A percentile compares a stretch with the other conserved stretches of the same genome.
Evolutionary conservation across 2,329 filamentous ascomycete genomes (phyloP).

Genomic region (Mariannaea elegans): DNA sequence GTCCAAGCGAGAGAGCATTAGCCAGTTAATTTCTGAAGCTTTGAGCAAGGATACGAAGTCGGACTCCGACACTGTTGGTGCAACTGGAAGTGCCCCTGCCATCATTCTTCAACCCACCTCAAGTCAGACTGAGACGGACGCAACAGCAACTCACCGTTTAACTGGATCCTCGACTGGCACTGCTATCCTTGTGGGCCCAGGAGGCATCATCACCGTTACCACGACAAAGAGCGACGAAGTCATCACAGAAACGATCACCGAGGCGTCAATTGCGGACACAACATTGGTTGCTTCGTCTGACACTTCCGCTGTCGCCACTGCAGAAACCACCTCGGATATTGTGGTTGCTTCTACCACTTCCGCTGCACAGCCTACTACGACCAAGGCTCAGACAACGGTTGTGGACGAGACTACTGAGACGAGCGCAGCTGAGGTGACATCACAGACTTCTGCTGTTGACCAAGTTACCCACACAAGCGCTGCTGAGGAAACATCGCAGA

Average conservation of each 20-base stretch:
- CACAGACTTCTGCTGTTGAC: not conserved
- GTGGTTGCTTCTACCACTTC: not conserved
- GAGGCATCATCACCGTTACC: slow-evolving; percentile 32
- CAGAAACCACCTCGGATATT: not conserved
- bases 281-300: not conserved
- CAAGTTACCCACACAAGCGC: not conserved
- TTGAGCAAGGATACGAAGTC: slow-evolving; percentile 20
- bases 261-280: not conserved
- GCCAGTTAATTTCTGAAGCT: slow-evolving; percentile 38
- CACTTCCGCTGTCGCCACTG: not conserved
- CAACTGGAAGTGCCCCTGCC: slow-evolving; percentile 30
- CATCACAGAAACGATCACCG: not conserved
- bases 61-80: slow-evolving; percentile 11
- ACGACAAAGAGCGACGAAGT: slow-evolving; percentile 1
- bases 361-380: not conserved
- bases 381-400: not conserved
- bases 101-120: slow-evolving; percentile 34
- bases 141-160: slow-evolving; percentile 24
- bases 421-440: not conserved
- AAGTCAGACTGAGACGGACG: slow-evolving; percentile 18
- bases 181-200: slow-evolving; percentile 38
- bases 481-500: not conserved
- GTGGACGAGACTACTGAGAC: not conserved
- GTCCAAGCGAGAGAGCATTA: slow-evolving; percentile 29
- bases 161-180: slow-evolving; percentile 30